Evolutionary conservation across 2,329 filamentous ascomycete species (phyloP).

Genomic region (Colletotrichum cereale): DNA sequence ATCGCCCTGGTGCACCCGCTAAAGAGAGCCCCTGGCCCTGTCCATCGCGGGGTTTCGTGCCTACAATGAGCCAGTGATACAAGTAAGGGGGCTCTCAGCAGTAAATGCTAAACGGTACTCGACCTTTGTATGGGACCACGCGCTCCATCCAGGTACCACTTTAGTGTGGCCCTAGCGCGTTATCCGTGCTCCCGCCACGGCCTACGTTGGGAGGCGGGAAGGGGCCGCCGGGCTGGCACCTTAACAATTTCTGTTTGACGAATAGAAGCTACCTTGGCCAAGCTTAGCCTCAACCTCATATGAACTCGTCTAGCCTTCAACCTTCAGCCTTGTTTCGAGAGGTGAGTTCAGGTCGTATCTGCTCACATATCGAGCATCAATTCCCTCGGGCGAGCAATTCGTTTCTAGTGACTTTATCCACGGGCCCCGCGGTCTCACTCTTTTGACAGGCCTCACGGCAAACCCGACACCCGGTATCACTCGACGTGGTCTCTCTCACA

Average conservation of each 20-base stretch:
- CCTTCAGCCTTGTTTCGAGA: conserved; percentile 30
- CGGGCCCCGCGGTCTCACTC: not conserved
- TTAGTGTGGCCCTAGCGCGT: conserved; percentile 32
- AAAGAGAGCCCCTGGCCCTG: conserved; percentile 38
- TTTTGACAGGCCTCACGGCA: not conserved
- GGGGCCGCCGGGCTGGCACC: conserved; percentile 20
- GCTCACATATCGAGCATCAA: conserved; percentile 19
- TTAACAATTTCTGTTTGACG: conserved; percentile 38
- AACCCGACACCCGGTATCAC: not conserved
- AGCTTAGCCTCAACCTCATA: conserved; percentile 25
- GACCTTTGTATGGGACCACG: not conserved
- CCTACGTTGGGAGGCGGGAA: conserved; percentile 12
- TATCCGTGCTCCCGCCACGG: conserved; percentile 25
- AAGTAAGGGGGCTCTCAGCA: conserved; percentile 8
- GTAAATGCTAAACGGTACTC: conserved; percentile 35
- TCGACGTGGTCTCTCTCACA: conserved; percentile 30
- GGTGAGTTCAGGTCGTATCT: conserved; percentile 6
- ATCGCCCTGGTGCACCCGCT: conserved; percentile 38
- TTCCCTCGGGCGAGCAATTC: not conserved
- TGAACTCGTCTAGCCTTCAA: conserved; percentile 11
- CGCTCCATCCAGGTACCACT: conserved; percentile 10
- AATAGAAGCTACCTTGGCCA: conserved; percentile 5
- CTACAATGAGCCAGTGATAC: conserved; percentile 28
- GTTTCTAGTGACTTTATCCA: not conserved
- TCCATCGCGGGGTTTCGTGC: conserved; percentile 39